Conservation (phyloP, 106 monocot species). For the Allium sativum region DNA sequence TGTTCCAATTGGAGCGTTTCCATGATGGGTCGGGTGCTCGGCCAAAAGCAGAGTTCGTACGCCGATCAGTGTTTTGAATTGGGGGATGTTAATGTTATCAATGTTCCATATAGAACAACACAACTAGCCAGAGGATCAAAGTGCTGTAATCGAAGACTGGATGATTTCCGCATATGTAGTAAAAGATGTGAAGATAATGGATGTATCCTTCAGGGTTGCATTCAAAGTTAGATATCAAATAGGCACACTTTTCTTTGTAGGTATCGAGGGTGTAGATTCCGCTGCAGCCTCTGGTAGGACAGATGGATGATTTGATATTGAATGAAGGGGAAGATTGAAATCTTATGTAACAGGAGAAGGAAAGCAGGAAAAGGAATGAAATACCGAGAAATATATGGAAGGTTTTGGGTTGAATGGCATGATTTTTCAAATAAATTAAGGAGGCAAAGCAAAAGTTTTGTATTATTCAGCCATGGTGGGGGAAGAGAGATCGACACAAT, state of each 20-base stretch:
- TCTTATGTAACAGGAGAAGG: neutral
- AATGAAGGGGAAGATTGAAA: neutral
- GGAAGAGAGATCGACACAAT: too few species aligned
- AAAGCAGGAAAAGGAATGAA: slow-evolving; percentile 1
- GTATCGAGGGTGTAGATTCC: slow-evolving; percentile 2
- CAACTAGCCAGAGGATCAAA: slow-evolving; percentile 22
- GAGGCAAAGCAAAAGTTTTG: too few species aligned
- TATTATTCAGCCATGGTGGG: too few species aligned
- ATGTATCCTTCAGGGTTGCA: slow-evolving; percentile 33
- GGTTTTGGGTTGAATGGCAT: too few species aligned
- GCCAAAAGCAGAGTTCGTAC: too few species aligned
- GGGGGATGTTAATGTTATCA: too few species aligned
- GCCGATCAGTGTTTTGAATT: too few species aligned
- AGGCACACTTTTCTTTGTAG: slow-evolving; percentile 11
- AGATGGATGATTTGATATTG: neutral
- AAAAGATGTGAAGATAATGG: slow-evolving; percentile 31
- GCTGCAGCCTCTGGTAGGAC: slow-evolving; percentile 1
- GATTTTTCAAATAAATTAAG: too few species aligned
- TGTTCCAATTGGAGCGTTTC: too few species aligned
- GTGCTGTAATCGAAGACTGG: slow-evolving; percentile 22
- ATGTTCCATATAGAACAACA: slow-evolving; percentile 43
- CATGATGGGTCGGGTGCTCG: too few species aligned
- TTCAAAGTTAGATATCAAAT: neutral
- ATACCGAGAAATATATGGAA: neutral
- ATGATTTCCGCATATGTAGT: slow-evolving; percentile 13